Conservation (phyloP, 2,329 filamentous ascomycete genomes). For the Hymenoscyphus scutula region DNA sequence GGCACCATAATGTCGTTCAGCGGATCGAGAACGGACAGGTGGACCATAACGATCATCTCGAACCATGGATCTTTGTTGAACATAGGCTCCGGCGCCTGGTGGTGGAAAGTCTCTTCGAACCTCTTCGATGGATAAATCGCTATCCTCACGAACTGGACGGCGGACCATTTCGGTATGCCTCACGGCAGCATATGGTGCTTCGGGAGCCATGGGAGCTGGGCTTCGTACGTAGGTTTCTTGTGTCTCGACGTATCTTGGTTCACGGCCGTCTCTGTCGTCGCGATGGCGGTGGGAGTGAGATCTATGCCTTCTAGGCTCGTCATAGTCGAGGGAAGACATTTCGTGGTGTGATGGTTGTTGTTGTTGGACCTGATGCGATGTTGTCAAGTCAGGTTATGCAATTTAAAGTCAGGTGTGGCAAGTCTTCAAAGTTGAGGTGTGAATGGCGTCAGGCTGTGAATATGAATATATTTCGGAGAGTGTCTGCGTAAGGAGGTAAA, state of each 20-base stretch:
- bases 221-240: slow-evolving; percentile 37
- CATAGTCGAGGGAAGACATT: slow-evolving; percentile 33
- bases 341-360: slow-evolving; percentile 11
- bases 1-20: slow-evolving; percentile 59
- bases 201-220: slow-evolving; percentile 25
- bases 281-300: slow-evolving; percentile 33
- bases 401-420: neutral
- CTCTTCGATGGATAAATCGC: slow-evolving; percentile 74
- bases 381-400: neutral
- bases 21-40: slow-evolving; percentile 61
- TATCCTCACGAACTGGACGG: slow-evolving; percentile 63
- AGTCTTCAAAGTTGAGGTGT: neutral
- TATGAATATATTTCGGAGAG: neutral
- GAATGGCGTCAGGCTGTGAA: neutral
- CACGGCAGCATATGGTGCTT: slow-evolving; percentile 30
- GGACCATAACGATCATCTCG: slow-evolving; percentile 36
- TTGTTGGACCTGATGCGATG: neutral
- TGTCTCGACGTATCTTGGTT: slow-evolving; percentile 52
- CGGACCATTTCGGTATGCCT: slow-evolving; percentile 57
- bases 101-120: slow-evolving; percentile 82
- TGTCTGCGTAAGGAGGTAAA: neutral
- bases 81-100: slow-evolving; percentile 35
- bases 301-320: slow-evolving; percentile 28
- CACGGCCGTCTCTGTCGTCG: slow-evolving; percentile 38
- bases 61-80: slow-evolving; percentile 27